A percentile compares a stretch with the other conserved stretches of the same genome.
Conservation (phyloP, 2,329 filamentous ascomycete species). For the Diplocarpon rosae region DNA sequence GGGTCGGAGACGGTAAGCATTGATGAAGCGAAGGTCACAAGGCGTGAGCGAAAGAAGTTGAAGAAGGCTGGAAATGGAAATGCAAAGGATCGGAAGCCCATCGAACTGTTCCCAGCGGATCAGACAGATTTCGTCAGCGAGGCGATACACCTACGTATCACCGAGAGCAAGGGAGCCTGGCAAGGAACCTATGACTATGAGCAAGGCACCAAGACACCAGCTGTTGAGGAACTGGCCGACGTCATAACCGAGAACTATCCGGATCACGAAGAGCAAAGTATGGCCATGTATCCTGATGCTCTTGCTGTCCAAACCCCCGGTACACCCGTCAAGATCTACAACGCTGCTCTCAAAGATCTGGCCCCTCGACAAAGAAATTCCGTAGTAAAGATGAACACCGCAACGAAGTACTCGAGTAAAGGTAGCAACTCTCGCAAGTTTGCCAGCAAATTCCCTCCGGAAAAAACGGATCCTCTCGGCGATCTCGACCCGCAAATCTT, state of each 20-base stretch:
- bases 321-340: slow-evolving; percentile 1
- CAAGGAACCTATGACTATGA: slow-evolving; percentile 19
- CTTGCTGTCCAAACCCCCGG: slow-evolving; percentile 11
- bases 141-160: slow-evolving; percentile 20
- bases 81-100: slow-evolving; percentile 7
- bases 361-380: slow-evolving; percentile 22
- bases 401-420: slow-evolving; percentile 12
- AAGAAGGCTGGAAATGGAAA: slow-evolving; percentile 15
- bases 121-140: slow-evolving; percentile 23
- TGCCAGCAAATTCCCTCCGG: background rate
- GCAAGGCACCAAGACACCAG: background rate
- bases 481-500: slow-evolving; percentile 22
- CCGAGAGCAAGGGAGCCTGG: slow-evolving; percentile 25
- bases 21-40: slow-evolving; percentile 11
- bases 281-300: background rate
- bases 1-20: slow-evolving; percentile 14
- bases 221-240: background rate
- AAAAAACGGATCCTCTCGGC: slow-evolving; percentile 11
- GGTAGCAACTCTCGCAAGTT: slow-evolving; percentile 16
- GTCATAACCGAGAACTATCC: background rate
- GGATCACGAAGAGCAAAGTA: slow-evolving; percentile 1
- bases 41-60: slow-evolving; percentile 19
- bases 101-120: slow-evolving; percentile 19
- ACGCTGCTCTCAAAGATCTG: slow-evolving; percentile 5
- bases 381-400: slow-evolving; percentile 12